Evolutionary conservation across 2,329 filamentous ascomycete species (phyloP).

Genomic region (Penicillium sp.): DNA sequence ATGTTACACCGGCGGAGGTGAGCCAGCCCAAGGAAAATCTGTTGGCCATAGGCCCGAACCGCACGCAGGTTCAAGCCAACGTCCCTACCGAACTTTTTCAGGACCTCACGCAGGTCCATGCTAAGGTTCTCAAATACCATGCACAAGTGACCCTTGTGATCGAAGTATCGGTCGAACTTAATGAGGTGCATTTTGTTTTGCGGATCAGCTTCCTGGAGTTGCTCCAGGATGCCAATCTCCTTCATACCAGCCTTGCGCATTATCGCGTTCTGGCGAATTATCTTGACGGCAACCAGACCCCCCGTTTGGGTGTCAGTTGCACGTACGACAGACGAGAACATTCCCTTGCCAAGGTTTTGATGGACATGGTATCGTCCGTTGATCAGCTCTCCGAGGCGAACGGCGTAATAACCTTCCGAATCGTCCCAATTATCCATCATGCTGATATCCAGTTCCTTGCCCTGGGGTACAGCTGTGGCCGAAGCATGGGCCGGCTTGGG

Average conservation of each 20-base stretch:
- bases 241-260: slow-evolving; percentile 89
- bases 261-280: slow-evolving; percentile 94
- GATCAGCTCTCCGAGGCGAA: slow-evolving; percentile 86
- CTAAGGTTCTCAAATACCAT: slow-evolving; percentile 95
- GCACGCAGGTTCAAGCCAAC: slow-evolving; percentile 87
- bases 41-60: slow-evolving; percentile 84
- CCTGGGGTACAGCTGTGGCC: slow-evolving; percentile 52
- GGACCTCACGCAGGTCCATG: slow-evolving; percentile 86
- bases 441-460: slow-evolving; percentile 64
- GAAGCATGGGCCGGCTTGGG: slow-evolving; percentile 52
- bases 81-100: slow-evolving; percentile 94
- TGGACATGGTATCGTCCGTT: slow-evolving; percentile 88
- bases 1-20: slow-evolving; percentile 91
- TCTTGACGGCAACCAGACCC: slow-evolving; percentile 89
- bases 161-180: slow-evolving; percentile 81
- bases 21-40: slow-evolving; percentile 87
- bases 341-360: slow-evolving; percentile 83
- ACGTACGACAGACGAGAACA: slow-evolving; percentile 94
- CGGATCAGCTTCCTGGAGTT: slow-evolving; percentile 79
- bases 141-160: slow-evolving; percentile 92
- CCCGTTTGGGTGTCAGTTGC: slow-evolving; percentile 75
- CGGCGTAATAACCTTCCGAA: slow-evolving; percentile 92
- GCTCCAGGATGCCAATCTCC: slow-evolving; percentile 89
- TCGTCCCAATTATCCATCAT: slow-evolving; percentile 93
- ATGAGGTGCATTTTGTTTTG: slow-evolving; percentile 92